These are phyloP conservation scores for Paracoccidioides brasiliensis DNA, from an alignment of 2,329 filamentous ascomycete genomes.

Conservation along the genomic window DNA sequence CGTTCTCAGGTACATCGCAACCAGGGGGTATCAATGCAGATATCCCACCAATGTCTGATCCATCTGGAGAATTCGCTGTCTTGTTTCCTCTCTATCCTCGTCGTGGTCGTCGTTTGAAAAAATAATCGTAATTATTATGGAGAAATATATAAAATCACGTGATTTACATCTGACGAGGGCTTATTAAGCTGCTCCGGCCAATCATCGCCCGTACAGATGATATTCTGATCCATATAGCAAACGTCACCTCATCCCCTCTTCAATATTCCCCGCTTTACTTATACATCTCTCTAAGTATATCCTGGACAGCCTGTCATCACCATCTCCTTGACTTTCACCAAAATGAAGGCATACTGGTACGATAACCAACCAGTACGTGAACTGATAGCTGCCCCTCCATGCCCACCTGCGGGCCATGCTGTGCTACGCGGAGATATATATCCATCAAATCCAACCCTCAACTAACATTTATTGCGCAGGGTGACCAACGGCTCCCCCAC, in stretches of 20 bases:
- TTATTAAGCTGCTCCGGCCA: neutral
- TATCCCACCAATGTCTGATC: neutral
- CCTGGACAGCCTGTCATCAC: neutral
- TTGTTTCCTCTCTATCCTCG: no score
- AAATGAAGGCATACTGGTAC: slow-evolving; percentile 59
- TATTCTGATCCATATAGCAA: neutral
- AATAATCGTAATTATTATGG: neutral
- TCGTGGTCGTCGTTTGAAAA: neutral
- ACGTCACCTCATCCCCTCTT: neutral
- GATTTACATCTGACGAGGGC: neutral
- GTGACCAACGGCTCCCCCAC: slow-evolving; percentile 85
- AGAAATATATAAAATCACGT: neutral
- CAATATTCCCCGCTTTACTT: neutral
- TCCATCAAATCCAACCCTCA: slow-evolving; percentile 1
- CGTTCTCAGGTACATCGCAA: slow-evolving; percentile 25
- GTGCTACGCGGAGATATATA: neutral
- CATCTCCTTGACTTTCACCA: slow-evolving; percentile 12
- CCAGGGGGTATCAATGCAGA: neutral
- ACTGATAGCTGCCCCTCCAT: neutral
- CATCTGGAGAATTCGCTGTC: neutral
- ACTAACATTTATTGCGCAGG: slow-evolving; percentile 37
- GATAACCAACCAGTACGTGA: slow-evolving; percentile 48
- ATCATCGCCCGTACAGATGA: neutral
- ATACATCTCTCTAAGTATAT: neutral
- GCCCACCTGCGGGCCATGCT: neutral